A percentile compares a stretch with the other conserved stretches of the same genome.
Conservation (phyloP, 164 flowering plant genomes). For the Aristolochia californica region DNA sequence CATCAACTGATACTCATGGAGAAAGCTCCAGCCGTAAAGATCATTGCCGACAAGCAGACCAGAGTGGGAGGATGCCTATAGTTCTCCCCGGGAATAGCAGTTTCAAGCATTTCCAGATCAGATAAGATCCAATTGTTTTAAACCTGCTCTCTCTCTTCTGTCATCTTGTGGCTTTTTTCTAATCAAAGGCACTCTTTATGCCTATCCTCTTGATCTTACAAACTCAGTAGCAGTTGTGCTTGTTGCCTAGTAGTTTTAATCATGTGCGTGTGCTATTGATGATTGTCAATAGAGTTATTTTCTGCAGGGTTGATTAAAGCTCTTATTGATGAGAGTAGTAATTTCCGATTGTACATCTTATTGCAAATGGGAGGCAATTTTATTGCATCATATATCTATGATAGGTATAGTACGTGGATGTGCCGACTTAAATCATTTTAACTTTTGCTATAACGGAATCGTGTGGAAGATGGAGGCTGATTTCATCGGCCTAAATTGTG, state of each 20-base stretch:
- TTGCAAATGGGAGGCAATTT: no score
- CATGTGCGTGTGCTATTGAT: neutral
- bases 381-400: no score
- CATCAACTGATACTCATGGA: constrained; percentile 34
- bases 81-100: constrained; percentile 10
- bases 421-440: no score
- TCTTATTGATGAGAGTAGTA: no score
- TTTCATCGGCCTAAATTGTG: no score
- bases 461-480: no score
- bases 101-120: constrained; percentile 30
- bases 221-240: neutral
- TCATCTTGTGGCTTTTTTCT: constrained; percentile 40
- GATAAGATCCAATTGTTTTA: constrained; percentile 18
- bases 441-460: no score
- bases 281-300: no score
- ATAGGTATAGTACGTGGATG: no score
- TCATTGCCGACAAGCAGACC: constrained; percentile 21
- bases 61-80: constrained; percentile 17
- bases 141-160: constrained; percentile 90
- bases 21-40: constrained; percentile 25
- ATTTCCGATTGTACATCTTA: no score
- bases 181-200: neutral
- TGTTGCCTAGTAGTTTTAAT: neutral
- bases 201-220: neutral
- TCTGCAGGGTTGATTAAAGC: no score